phyloP scores from a whole-genome alignment of 495 filamentous ascomycete species.

The Peziza echinospora region DNA sequence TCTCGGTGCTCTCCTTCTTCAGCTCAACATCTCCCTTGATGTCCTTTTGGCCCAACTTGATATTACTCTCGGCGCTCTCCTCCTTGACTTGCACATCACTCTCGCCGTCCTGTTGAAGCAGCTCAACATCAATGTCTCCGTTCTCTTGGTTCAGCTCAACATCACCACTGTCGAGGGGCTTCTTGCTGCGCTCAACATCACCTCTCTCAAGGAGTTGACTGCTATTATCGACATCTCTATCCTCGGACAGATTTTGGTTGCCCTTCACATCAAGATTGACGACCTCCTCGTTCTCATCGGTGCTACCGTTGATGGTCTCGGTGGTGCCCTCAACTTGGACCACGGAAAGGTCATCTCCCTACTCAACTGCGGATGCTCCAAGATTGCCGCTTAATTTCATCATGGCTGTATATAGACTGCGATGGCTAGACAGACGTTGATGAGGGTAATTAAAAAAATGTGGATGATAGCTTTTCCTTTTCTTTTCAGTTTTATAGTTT shows the following conservation, averaged over 20 bases:
- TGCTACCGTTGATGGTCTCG: too few species aligned
- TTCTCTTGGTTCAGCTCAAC: neutral
- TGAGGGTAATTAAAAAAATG: too few species aligned
- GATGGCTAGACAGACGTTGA: too few species aligned
- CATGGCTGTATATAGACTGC: too few species aligned
- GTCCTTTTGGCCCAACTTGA: neutral
- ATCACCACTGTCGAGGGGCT: neutral
- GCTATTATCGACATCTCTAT: neutral
- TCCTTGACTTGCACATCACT: neutral
- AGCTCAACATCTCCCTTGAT: neutral
- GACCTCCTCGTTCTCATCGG: too few species aligned
- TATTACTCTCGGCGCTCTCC: neutral
- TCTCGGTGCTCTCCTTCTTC: neutral
- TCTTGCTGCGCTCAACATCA: neutral
- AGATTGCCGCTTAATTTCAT: too few species aligned
- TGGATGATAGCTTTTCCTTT: too few species aligned
- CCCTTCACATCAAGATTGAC: too few species aligned
- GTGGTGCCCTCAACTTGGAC: too few species aligned
- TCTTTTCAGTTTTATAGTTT: too few species aligned
- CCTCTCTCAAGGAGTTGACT: neutral
- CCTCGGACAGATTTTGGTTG: neutral
- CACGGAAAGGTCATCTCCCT: too few species aligned
- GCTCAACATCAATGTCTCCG: neutral
- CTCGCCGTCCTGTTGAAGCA: neutral
- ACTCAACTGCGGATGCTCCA: too few species aligned